phyloP scores from a whole-genome alignment of 106 monocot genomes.

The Dioscorea zingiberensis region DNA sequence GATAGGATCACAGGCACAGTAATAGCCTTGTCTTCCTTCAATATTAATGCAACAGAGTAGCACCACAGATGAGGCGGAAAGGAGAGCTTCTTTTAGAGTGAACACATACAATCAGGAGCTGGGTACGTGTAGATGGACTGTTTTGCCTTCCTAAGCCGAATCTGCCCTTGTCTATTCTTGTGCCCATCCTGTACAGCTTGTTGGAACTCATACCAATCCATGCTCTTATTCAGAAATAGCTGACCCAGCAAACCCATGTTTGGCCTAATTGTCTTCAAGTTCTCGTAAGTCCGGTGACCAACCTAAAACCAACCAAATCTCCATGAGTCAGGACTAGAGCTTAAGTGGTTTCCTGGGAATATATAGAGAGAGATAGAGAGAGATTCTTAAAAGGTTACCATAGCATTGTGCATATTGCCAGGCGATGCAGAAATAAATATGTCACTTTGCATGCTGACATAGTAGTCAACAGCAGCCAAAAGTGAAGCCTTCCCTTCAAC shows the following conservation, averaged over 20 bases:
- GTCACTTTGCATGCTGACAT: constrained; percentile 89
- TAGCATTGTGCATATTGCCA: constrained; percentile 96
- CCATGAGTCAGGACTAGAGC: too few relatives aligned
- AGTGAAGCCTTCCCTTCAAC: constrained; percentile 90
- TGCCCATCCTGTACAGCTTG: constrained; percentile 59
- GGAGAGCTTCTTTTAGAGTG: too few relatives aligned
- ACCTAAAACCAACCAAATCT: constrained; percentile 21
- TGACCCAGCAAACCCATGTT: constrained; percentile 68
- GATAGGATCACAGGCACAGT: too few relatives aligned
- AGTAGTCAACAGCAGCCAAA: constrained; percentile 88
- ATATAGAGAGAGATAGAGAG: too few relatives aligned
- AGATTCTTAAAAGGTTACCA: constrained; percentile 29
- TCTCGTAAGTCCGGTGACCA: constrained; percentile 64
- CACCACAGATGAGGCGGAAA: too few relatives aligned
- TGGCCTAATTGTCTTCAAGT: constrained; percentile 76
- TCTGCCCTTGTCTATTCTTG: constrained; percentile 57
- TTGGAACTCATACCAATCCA: constrained; percentile 66
- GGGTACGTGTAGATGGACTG: constrained; percentile 90
- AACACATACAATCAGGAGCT: constrained; percentile 86
- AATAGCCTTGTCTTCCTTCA: too few relatives aligned
- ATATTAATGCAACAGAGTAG: too few relatives aligned
- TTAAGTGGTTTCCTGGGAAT: too few relatives aligned
- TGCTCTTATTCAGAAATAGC: constrained; percentile 79
- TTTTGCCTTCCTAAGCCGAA: constrained; percentile 57
- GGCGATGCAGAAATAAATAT: constrained; percentile 93